Evolutionary conservation across 306 rosid species (phyloP).

Genomic region (Glycine tomentella): DNA sequence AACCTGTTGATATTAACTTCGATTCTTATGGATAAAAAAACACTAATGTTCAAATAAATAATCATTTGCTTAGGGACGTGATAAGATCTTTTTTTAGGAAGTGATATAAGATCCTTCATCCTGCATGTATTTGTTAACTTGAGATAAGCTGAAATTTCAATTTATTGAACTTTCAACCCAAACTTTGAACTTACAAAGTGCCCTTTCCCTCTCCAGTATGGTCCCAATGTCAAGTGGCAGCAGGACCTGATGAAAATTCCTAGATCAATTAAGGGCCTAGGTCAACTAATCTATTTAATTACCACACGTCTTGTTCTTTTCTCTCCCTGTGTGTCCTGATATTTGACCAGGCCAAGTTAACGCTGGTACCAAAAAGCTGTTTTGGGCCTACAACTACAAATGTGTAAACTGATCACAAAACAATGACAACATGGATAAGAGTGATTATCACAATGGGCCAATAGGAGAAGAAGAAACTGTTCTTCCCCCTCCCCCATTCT

Average conservation of each 20-base stretch:
- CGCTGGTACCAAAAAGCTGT: background rate
- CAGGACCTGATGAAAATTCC: constrained; percentile 11
- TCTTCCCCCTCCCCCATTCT: background rate
- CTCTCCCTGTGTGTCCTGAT: background rate
- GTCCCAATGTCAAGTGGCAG: background rate
- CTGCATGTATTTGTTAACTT: background rate
- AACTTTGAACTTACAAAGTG: background rate
- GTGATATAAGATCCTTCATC: background rate
- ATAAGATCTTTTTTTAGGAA: background rate
- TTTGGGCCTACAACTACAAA: constrained; percentile 17
- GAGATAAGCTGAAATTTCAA: background rate
- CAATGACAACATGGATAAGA: background rate
- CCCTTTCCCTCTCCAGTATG: background rate
- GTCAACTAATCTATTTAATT: constrained; percentile 24
- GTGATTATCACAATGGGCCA: constrained; percentile 10
- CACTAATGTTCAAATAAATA: too few species aligned
- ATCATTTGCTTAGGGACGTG: background rate
- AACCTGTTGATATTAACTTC: too few species aligned
- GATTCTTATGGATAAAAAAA: too few species aligned
- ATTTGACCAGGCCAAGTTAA: constrained; percentile 14
- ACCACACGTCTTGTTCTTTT: constrained; percentile 4
- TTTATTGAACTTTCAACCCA: background rate
- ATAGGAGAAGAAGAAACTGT: background rate
- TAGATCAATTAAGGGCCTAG: background rate
- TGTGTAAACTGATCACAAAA: background rate